phyloP scores from a whole-genome alignment of 306 rosid genomes.

The Fragaria vesca region DNA sequence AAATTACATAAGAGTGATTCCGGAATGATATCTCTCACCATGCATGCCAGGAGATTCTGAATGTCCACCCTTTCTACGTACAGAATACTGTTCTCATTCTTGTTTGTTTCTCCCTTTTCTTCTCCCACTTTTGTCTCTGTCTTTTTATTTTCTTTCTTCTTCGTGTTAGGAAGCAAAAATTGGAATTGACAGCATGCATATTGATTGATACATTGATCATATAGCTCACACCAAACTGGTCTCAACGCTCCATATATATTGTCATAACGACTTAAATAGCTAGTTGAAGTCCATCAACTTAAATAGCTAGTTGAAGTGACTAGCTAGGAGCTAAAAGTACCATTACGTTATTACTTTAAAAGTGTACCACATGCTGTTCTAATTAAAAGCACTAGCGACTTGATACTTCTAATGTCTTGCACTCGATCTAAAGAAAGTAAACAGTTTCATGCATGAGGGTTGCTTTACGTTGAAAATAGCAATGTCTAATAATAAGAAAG shows the following conservation, averaged over 20 bases:
- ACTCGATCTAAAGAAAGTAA: neutral
- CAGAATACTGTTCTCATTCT: neutral
- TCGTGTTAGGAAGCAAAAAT: neutral
- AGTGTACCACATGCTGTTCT: neutral
- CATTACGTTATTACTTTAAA: neutral
- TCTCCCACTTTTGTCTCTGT: neutral
- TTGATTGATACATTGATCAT: neutral
- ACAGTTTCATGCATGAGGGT: neutral
- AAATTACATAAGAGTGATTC: neutral
- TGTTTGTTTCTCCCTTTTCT: constrained; percentile 12
- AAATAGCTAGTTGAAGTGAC: neutral
- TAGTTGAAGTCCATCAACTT: neutral
- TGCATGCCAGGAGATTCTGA: neutral
- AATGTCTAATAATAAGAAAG: too few relatives aligned
- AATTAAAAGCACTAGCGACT: neutral
- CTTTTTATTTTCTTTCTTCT: neutral
- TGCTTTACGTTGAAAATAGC: neutral
- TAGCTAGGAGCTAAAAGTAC: neutral
- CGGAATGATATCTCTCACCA: neutral
- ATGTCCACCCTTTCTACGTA: constrained; percentile 4
- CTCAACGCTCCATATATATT: neutral
- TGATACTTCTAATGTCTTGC: neutral
- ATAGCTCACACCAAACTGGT: neutral
- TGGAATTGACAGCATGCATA: neutral
- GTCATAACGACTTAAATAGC: too few relatives aligned